A percentile compares a stretch with the other conserved stretches of the same genome.
These are phyloP conservation scores for Fusarium xyrophilum DNA, from an alignment of 2,329 filamentous ascomycete genomes.

Conservation along the genomic window DNA sequence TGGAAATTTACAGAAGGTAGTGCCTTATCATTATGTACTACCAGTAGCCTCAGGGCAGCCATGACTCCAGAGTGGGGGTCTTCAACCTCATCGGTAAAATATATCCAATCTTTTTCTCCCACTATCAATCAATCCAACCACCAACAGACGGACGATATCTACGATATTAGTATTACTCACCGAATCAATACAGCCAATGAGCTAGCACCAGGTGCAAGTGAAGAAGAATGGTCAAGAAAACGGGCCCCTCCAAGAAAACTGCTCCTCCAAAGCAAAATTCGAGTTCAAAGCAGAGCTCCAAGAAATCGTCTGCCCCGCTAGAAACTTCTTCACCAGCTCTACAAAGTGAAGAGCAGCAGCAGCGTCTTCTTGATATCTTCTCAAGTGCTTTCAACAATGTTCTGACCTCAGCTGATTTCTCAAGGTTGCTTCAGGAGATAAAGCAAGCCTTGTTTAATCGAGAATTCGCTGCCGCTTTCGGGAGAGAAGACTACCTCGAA, in stretches of 20 bases:
- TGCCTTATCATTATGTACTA: background rate
- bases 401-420: conserved; percentile 56
- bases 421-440: conserved; percentile 74
- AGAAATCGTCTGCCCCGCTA: conserved; percentile 23
- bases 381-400: conserved; percentile 64
- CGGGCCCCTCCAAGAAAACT: conserved; percentile 32
- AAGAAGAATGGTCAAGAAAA: conserved; percentile 40
- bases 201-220: background rate
- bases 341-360: conserved; percentile 55
- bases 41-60: conserved; percentile 8
- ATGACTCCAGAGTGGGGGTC: conserved; percentile 21
- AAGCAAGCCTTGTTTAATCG: conserved; percentile 87
- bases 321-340: conserved; percentile 22
- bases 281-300: conserved; percentile 25
- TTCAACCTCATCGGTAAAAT: conserved; percentile 16
- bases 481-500: conserved; percentile 71
- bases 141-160: background rate
- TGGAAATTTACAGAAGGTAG: background rate
- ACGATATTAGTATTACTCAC: conserved; percentile 4
- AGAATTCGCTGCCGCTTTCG: conserved; percentile 84
- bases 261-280: conserved; percentile 17
- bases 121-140: conserved; percentile 2
- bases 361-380: conserved; percentile 77
- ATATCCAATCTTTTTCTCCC: conserved; percentile 15
- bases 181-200: conserved; percentile 5